A percentile compares a stretch with the other conserved stretches of the same genome.
Conservation (phyloP, 768 basidiomycete genomes). For the Leccinum rimulosum region DNA sequence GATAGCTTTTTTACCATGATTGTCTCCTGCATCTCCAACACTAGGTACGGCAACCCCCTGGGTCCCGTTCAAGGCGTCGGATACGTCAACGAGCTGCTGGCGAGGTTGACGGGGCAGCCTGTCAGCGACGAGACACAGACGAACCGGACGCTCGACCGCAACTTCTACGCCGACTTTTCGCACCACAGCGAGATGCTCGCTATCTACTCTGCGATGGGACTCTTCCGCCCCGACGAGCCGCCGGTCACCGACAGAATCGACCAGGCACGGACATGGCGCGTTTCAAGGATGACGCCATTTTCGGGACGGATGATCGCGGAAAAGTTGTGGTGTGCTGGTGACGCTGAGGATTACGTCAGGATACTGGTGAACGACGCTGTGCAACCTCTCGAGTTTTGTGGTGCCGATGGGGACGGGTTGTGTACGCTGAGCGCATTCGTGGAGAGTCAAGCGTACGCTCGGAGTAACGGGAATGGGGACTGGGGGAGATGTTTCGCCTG, state of each 20-base stretch:
- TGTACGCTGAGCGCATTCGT: constrained; percentile 68
- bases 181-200: constrained; percentile 86
- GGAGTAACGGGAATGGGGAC: constrained; percentile 66
- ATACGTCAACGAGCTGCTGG: constrained; percentile 83
- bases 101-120: constrained; percentile 63
- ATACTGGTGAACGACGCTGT: constrained; percentile 76
- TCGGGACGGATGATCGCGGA: constrained; percentile 73
- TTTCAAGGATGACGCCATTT: constrained; percentile 69
- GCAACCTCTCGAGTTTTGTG: constrained; percentile 62
- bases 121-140: constrained; percentile 74
- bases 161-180: constrained; percentile 77
- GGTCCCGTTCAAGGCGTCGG: constrained; percentile 84
- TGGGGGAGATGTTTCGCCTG: constrained; percentile 59
- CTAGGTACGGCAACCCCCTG: constrained; percentile 62
- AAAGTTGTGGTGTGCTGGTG: constrained; percentile 48
- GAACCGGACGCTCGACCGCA: constrained; percentile 66
- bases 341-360: constrained; percentile 50
- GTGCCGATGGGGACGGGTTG: constrained; percentile 49
- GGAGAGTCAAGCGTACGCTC: constrained; percentile 66
- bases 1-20: not conserved
- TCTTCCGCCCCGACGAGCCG: constrained; percentile 38
- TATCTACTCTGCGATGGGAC: constrained; percentile 64
- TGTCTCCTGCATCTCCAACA: not conserved
- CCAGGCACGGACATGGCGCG: constrained; percentile 45
- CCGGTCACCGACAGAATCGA: constrained; percentile 21